Evolutionary conservation across 371 early-diverging fungal species (phyloP).

Genomic region (Sporodiniella umbellata): DNA sequence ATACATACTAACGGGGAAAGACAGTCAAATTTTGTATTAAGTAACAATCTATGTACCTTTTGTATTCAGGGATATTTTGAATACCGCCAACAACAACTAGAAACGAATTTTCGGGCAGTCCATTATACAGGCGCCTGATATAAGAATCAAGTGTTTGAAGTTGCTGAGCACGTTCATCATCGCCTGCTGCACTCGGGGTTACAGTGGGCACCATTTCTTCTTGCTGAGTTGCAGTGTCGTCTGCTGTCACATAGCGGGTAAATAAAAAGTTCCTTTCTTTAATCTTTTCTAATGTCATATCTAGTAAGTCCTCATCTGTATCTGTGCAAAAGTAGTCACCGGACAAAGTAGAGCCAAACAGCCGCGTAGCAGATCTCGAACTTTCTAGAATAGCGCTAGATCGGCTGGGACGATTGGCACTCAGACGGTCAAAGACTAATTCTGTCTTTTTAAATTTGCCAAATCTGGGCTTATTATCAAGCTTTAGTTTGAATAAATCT

Average conservation of each 20-base stretch:
- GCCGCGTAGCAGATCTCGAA: conserved; percentile 5
- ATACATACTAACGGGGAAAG: conserved; percentile 7
- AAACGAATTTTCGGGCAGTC: conserved; percentile 41
- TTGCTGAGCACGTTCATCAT: conserved; percentile 1
- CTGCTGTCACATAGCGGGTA: conserved; percentile 19
- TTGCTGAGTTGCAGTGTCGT: neutral
- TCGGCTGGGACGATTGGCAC: conserved; percentile 32
- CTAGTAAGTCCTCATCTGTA: conserved; percentile 26
- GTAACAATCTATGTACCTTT: too few relatives aligned
- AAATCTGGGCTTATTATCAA: conserved; percentile 46
- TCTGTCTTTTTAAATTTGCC: conserved; percentile 49
- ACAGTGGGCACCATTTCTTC: conserved; percentile 2
- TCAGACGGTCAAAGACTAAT: conserved; percentile 49
- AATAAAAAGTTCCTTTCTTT: conserved; percentile 26
- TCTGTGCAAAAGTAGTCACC: conserved; percentile 24
- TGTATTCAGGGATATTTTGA: conserved; percentile 40
- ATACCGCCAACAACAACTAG: conserved; percentile 51
- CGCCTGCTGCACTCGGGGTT: conserved; percentile 5
- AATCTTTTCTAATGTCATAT: conserved; percentile 19
- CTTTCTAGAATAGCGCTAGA: conserved; percentile 46
- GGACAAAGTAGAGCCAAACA: conserved; percentile 19
- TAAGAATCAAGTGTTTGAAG: conserved; percentile 33
- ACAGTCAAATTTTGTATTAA: neutral
- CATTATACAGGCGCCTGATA: conserved; percentile 34
- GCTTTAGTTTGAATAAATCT: conserved; percentile 65